Evolutionary conservation across 2,329 filamentous ascomycete genomes (phyloP).

Genomic region (Meredithiella fracta): DNA sequence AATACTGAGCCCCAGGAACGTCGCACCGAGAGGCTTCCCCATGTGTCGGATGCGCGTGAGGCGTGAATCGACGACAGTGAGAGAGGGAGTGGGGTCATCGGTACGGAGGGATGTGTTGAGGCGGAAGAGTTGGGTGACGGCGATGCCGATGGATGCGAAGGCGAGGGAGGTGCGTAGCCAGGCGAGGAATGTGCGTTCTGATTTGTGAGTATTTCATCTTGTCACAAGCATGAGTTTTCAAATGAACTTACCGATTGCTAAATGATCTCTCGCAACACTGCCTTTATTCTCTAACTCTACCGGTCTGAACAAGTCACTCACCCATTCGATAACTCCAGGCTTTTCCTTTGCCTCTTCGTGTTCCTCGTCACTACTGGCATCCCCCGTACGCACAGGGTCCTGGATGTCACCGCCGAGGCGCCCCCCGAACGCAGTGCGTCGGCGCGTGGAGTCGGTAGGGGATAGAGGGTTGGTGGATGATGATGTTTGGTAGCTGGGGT

Average conservation of each 20-base stretch:
- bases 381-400: background rate
- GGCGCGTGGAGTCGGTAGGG: background rate
- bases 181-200: conserved; percentile 70
- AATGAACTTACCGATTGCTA: conserved; percentile 47
- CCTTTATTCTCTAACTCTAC: conserved; percentile 77
- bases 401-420: background rate
- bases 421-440: background rate
- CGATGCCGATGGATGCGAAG: conserved; percentile 70
- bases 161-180: conserved; percentile 71
- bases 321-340: background rate
- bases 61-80: conserved; percentile 19
- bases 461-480: background rate
- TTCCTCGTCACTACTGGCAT: conserved; percentile 2
- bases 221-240: no score
- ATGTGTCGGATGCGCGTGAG: conserved; percentile 39
- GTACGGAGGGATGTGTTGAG: conserved; percentile 50
- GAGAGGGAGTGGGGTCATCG: conserved; percentile 16
- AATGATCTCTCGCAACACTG: conserved; percentile 65
- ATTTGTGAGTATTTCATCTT: background rate
- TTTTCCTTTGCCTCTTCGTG: conserved; percentile 1
- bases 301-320: conserved; percentile 28
- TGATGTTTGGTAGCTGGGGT: conserved; percentile 13
- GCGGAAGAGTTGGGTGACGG: conserved; percentile 70
- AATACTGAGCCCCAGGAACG: conserved; percentile 62
- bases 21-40: conserved; percentile 58